A percentile compares a stretch with the other conserved stretches of the same genome.
phyloP scores from a whole-genome alignment of 495 filamentous ascomycete genomes.

The Ascodesmis nigricans region DNA sequence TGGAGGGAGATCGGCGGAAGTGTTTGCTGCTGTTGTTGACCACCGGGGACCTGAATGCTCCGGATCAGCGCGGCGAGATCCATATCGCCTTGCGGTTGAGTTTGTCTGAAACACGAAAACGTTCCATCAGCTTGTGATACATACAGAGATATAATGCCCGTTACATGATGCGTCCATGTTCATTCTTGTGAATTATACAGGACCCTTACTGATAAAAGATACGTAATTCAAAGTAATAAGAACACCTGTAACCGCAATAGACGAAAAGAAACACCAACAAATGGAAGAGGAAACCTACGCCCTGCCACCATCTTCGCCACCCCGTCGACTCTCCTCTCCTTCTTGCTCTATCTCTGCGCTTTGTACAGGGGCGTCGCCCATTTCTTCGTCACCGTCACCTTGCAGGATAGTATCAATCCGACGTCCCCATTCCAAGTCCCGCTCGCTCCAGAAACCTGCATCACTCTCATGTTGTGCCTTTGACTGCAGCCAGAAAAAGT shows the following conservation, averaged over 20 bases:
- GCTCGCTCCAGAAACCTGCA: slow-evolving; percentile 39
- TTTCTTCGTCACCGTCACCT: slow-evolving; percentile 60
- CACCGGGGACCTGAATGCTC: slow-evolving; percentile 23
- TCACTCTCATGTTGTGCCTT: slow-evolving; percentile 54
- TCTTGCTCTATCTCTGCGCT: slow-evolving; percentile 80
- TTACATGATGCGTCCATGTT: too few relatives aligned
- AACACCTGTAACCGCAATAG: slow-evolving; percentile 12
- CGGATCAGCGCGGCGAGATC: slow-evolving; percentile 54
- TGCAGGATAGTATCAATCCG: slow-evolving; percentile 66
- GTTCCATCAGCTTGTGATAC: too few relatives aligned
- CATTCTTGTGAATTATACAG: slow-evolving; percentile 19
- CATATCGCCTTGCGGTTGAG: too few relatives aligned
- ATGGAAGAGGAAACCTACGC: slow-evolving; percentile 51
- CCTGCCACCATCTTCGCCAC: slow-evolving; percentile 88
- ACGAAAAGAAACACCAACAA: slow-evolving; percentile 18
- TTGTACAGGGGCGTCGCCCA: slow-evolving; percentile 66
- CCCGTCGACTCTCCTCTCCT: slow-evolving; percentile 66
- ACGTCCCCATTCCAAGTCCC: slow-evolving; percentile 30
- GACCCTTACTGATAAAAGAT: slow-evolving; percentile 19
- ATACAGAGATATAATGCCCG: too few relatives aligned
- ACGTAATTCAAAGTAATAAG: slow-evolving; percentile 17
- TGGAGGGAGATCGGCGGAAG: slow-evolving; percentile 58
- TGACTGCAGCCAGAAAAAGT: slow-evolving; percentile 92
- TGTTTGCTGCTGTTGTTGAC: slow-evolving; percentile 26
- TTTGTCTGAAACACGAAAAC: too few relatives aligned